Conservation (phyloP, 169 alveolate genomes). For the Plasmodium berghei region DNA sequence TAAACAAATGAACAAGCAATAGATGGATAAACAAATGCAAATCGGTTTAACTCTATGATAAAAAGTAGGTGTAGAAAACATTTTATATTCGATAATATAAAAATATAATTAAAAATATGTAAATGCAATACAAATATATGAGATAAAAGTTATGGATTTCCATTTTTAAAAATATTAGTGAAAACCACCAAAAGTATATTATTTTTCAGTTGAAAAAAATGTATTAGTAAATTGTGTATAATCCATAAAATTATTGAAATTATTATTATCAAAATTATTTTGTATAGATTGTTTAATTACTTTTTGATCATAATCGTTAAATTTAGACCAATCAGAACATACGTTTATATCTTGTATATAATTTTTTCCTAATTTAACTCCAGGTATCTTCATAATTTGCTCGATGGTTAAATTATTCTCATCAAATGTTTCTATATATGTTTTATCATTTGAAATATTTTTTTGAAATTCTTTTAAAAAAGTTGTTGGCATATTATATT, state of each 20-base stretch:
- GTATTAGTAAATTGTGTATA: conserved; percentile 23
- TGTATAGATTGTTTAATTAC: conserved; percentile 53
- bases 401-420: conserved; percentile 45
- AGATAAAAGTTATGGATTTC: no score
- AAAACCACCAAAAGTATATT: no score
- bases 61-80: no score
- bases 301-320: conserved; percentile 61
- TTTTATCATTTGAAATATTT: conserved; percentile 24
- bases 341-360: conserved; percentile 62
- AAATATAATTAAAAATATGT: no score
- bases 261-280: conserved; percentile 27
- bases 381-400: conserved; percentile 71
- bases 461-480: conserved; percentile 16
- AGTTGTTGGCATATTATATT: neutral
- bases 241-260: conserved; percentile 24
- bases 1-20: no score
- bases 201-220: neutral
- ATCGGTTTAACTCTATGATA: no score
- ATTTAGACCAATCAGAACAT: conserved; percentile 65
- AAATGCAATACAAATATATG: no score
- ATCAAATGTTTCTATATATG: neutral
- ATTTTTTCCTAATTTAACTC: conserved; percentile 60
- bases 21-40: no score
- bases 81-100: no score
- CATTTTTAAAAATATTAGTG: no score